Evolutionary conservation across 2,329 filamentous ascomycete species (phyloP), one percentile per base, ranked within the genome.

Genomic region (Colletotrichum spinosum): DNA sequence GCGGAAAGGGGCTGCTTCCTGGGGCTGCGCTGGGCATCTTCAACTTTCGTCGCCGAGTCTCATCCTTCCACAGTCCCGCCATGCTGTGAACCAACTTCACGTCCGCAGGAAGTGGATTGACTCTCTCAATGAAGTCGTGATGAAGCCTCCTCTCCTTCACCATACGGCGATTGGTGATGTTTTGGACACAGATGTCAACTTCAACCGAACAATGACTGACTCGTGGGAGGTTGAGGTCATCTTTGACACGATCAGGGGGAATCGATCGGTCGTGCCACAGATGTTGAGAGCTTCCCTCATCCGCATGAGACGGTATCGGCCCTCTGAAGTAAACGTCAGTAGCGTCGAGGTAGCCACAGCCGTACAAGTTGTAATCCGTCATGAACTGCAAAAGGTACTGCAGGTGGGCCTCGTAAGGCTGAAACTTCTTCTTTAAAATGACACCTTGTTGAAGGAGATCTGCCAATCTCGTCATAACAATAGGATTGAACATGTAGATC

Each of bases 291-390:
- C 85, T 84, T n/a, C 75, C 77, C 6, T 88, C 80, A 25, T 90
- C 84, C n/a, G 89, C 81, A 71, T 87, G 88, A 8, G 85, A 80
- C 0, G 94, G 94, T 2, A 97, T 82, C 0, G 94, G 94, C 2
- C 83, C 83, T 59, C 96, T 88, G 73, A 97, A 97, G 35, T 80
- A 84, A 1, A 90, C 87, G 68, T 88, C 92, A 9, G 82, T 82
- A 54, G 89, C 91, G 64, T 95, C 87, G 69, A 98, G 88, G 72
- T 95, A 97, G 60, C 89, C 90, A 74, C 96, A 99, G 7, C 97
- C 97, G 76, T 97, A 98, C 70, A 99, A 82, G 74, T 97, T 99
- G 82, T 97, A 99, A 76, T 99, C 97, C 69, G 91, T 92, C 96
- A 99, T 98, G 87, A 97, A 99, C 78, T 99, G 97, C 9, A 96